Base-by-base conservation (phyloP, 2,329 filamentous ascomycete genomes). In the Fusarium odoratissimum region DNA sequence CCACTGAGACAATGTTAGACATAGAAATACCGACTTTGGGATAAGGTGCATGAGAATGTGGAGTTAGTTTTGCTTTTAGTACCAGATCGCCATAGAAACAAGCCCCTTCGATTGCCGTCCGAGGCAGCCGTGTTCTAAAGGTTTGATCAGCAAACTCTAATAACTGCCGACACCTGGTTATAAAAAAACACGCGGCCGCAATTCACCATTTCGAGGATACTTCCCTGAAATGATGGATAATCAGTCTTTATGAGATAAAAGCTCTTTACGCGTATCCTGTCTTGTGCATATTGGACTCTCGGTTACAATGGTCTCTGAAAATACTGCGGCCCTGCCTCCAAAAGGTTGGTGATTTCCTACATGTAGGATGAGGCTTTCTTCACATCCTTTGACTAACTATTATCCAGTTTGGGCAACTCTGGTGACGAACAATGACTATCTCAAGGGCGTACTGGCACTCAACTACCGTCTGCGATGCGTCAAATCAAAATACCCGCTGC, bases 361-460 rank as follows among this genome's bases (percentile, higher is more conserved):
- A 12, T 14, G 21, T n/a, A 5, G 19, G 16, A 6, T 6, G 12
- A 28, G 3, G 1, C 16, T 31, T 31, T n/a, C 6, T 6, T 12
- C 4, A 21, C 6, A 4, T 12, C 12, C 3, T 2, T 14, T 8
- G 1, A 8, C 13, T 60, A 6, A 64, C 8, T 3, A 0, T n/a
- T 3, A 6, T n/a, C 1, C 14, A 72, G 69, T 60, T 6, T 72
- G 69, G 69, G 69, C 69, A 4, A 69, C 69, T 0, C 21, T 72
- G 44, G 69, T 72, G 3, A 72, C 69, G 1, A 69, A 72, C 1
- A 38, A 33, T 1, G 40, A 54, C 2, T 72, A 72, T 16, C 44
- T 72, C 2, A 67, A 68, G 10, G 69, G 69, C 6, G 69, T 72
- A 16, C 5, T 72, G 13, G 72, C 69, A 0, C 48, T 72, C 11